A percentile compares a stretch with the other conserved stretches of the same genome.
Conservation (phyloP, 148 eudicot species). For the Vaccinium macrocarpon region DNA sequence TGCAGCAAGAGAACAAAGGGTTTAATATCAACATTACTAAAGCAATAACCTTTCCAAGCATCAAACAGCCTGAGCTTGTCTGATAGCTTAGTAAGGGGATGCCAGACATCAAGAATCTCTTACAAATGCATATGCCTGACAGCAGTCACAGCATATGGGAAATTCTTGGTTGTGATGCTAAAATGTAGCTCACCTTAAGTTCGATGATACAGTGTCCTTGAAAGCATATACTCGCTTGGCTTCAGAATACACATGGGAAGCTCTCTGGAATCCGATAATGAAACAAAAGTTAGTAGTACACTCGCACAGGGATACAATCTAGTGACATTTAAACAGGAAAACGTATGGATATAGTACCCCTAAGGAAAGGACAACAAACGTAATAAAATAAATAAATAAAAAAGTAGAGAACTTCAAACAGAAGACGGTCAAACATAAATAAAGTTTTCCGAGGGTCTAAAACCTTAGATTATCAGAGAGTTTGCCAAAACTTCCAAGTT, state of each 20-base stretch:
- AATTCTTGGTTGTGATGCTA: not conserved
- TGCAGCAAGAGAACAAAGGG: not conserved
- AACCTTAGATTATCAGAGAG: not conserved
- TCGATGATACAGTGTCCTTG: slow-evolving; percentile 79
- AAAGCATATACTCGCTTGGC: slow-evolving; percentile 93
- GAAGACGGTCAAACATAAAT: not conserved
- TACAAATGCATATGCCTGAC: not conserved
- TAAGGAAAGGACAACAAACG: not conserved
- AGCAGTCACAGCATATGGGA: not conserved
- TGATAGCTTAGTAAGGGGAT: not conserved
- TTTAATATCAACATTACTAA: not conserved
- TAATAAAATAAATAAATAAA: not conserved
- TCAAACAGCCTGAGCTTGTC: not conserved
- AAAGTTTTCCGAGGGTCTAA: not conserved
- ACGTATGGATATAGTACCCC: not conserved
- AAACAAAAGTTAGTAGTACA: slow-evolving; percentile 14
- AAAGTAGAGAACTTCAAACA: not conserved
- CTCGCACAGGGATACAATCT: not conserved
- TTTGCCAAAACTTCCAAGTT: not conserved
- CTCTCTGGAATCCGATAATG: slow-evolving; percentile 53
- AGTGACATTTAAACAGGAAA: not conserved
- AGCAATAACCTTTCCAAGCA: slow-evolving; percentile 8
- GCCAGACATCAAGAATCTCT: not conserved
- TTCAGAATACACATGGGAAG: slow-evolving; percentile 92
- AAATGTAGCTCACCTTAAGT: slow-evolving; percentile 41